A percentile compares a stretch with the other conserved stretches of the same genome.
phyloP scores from a whole-genome alignment of 1,284 basidiomycete genomes.

The Macrocystidia cucumis region DNA sequence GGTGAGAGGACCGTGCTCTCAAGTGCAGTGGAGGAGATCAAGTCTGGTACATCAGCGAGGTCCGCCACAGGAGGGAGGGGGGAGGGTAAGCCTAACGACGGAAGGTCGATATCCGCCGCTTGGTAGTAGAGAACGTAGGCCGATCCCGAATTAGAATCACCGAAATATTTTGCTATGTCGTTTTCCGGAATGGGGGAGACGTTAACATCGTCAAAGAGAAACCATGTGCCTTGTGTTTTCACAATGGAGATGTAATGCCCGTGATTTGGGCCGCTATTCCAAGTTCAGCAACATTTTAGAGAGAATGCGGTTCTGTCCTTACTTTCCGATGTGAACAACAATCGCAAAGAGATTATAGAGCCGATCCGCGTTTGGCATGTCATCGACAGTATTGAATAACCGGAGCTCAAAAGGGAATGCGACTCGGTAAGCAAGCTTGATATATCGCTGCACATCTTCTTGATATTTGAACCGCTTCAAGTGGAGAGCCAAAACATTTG shows the following conservation, averaged over 20 bases:
- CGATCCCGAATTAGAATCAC: slow-evolving; percentile 82
- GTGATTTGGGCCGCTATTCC: slow-evolving; percentile 82
- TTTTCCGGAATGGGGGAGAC: slow-evolving; percentile 83
- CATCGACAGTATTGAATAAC: slow-evolving; percentile 95
- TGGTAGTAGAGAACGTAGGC: slow-evolving; percentile 99
- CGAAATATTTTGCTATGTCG: slow-evolving; percentile 92
- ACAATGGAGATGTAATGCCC: slow-evolving; percentile 97
- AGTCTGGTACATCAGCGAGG: not conserved
- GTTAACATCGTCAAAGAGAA: slow-evolving; percentile 93
- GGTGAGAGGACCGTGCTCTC: slow-evolving; percentile 30
- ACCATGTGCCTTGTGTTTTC: slow-evolving; percentile 81
- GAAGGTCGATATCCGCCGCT: slow-evolving; percentile 76
- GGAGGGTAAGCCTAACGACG: slow-evolving; percentile 53
- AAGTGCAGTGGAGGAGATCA: not conserved
- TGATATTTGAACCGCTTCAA: slow-evolving; percentile 98
- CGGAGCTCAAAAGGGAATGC: slow-evolving; percentile 93
- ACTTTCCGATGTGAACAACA: slow-evolving; percentile 97
- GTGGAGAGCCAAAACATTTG: slow-evolving; percentile 91
- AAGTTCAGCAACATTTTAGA: slow-evolving; percentile 8
- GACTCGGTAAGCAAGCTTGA: slow-evolving; percentile 94
- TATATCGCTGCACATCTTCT: slow-evolving; percentile 81
- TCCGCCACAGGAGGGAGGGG: slow-evolving; percentile 13
- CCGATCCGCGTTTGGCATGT: slow-evolving; percentile 81
- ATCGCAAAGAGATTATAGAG: slow-evolving; percentile 94
- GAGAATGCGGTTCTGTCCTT: slow-evolving; percentile 21